Evolutionary conservation across 495 filamentous ascomycete species (phyloP).

Genomic region (Echria macrotheca): DNA sequence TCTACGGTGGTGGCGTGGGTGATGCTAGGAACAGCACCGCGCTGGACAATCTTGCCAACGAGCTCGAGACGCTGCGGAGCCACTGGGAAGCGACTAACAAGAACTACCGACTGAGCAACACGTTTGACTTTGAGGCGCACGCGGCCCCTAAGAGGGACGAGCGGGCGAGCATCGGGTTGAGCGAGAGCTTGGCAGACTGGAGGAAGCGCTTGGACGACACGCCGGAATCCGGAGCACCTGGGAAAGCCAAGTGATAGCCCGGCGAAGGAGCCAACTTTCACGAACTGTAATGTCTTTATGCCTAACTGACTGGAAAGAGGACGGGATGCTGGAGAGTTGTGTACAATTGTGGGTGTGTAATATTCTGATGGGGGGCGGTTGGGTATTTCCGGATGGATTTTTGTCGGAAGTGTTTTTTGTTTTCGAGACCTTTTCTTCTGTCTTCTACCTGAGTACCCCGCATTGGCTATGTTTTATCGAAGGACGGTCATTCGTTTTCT

Average conservation of each 20-base stretch:
- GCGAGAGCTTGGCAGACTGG: slow-evolving; percentile 69
- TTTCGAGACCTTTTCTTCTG: too few relatives aligned
- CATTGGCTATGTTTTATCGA: too few relatives aligned
- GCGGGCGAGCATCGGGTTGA: slow-evolving; percentile 46
- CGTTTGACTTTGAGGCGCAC: slow-evolving; percentile 71
- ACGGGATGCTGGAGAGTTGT: not conserved
- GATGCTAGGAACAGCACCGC: slow-evolving; percentile 72
- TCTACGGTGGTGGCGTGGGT: slow-evolving; percentile 37
- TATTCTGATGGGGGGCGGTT: too few relatives aligned
- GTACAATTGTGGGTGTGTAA: not conserved
- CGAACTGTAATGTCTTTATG: slow-evolving; percentile 11
- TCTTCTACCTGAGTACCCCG: too few relatives aligned
- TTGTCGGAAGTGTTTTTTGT: too few relatives aligned
- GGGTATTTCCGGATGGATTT: too few relatives aligned
- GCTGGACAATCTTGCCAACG: slow-evolving; percentile 82
- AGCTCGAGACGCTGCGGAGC: slow-evolving; percentile 79
- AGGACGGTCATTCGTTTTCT: too few relatives aligned
- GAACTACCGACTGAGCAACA: slow-evolving; percentile 80
- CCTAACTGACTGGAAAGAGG: not conserved
- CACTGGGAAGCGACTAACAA: slow-evolving; percentile 97
- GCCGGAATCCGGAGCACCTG: slow-evolving; percentile 17
- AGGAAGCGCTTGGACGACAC: slow-evolving; percentile 60
- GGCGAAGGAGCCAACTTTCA: not conserved
- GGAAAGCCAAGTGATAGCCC: slow-evolving; percentile 11
- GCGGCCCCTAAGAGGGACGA: slow-evolving; percentile 43